phyloP scores from a whole-genome alignment of 139 green algal species.

The Chlorella sp. region DNA sequence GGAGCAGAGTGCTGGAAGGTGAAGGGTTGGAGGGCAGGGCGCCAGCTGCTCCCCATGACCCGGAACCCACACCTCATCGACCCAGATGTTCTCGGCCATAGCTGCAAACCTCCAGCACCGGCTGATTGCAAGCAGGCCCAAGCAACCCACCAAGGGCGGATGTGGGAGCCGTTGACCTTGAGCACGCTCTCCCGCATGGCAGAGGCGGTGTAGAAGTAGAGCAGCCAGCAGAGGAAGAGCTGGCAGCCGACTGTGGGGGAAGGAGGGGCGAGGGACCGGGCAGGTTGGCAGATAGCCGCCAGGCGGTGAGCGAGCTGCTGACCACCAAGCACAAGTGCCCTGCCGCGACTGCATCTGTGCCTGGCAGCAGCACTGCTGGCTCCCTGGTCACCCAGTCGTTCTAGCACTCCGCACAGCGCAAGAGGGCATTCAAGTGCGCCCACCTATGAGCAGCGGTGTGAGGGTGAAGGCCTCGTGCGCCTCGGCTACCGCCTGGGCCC shows the following conservation, averaged over 20 bases:
- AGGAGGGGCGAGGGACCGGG: background rate
- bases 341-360: too few species aligned
- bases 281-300: too few species aligned
- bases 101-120: too few species aligned
- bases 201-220: constrained; percentile 95
- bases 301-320: too few species aligned
- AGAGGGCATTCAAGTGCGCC: too few species aligned
- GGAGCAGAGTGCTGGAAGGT: too few species aligned
- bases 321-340: too few species aligned
- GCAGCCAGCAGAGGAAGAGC: constrained; percentile 89
- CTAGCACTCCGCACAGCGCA: too few species aligned
- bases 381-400: too few species aligned
- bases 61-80: background rate
- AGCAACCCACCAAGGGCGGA: constrained; percentile 77
- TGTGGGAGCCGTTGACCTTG: constrained; percentile 91
- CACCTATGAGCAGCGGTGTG: constrained; percentile 70
- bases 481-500: constrained; percentile 43
- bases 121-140: too few species aligned
- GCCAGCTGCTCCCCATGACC: background rate
- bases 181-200: constrained; percentile 94
- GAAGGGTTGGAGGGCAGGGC: too few species aligned
- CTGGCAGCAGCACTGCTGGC: too few species aligned
- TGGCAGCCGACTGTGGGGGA: constrained; percentile 61
- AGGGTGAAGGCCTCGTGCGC: constrained; percentile 52
- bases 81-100: background rate